Evolutionary conservation across 2,329 filamentous ascomycete genomes (phyloP).

Genomic region (Aspergillus brunneoviolaceus): DNA sequence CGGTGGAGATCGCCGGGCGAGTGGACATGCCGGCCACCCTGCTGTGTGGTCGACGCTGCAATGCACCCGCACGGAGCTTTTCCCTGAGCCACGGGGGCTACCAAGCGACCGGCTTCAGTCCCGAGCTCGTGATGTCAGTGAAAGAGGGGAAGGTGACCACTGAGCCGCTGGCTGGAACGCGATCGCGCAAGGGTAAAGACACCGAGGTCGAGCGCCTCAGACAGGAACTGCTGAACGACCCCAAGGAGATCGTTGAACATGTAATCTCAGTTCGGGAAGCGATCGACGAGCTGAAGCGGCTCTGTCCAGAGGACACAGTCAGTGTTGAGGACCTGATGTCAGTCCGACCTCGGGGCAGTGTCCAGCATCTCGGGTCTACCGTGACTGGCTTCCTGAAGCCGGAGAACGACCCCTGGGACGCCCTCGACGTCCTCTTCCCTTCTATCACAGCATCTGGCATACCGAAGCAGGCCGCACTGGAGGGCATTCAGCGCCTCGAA

Average conservation of each 20-base stretch:
- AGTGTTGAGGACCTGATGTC: slow-evolving; percentile 18
- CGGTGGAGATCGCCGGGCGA: slow-evolving; percentile 1
- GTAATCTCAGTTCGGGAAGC: slow-evolving; percentile 17
- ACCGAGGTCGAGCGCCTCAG: slow-evolving; percentile 1
- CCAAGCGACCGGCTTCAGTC: slow-evolving; percentile 20
- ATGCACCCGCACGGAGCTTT: slow-evolving; percentile 17
- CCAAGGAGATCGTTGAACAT: slow-evolving; percentile 19
- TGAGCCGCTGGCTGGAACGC: slow-evolving; percentile 18
- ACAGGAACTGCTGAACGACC: slow-evolving; percentile 10
- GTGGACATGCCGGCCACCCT: slow-evolving; percentile 19
- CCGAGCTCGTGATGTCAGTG: slow-evolving; percentile 17
- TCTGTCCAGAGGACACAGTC: slow-evolving; percentile 8
- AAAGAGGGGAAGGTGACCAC: slow-evolving; percentile 13
- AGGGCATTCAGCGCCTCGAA: slow-evolving; percentile 17
- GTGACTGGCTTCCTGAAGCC: slow-evolving; percentile 10
- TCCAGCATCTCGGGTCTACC: slow-evolving; percentile 17
- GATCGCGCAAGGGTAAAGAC: slow-evolving; percentile 1
- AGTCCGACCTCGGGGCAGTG: slow-evolving; percentile 11
- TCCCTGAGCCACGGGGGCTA: slow-evolving; percentile 13
- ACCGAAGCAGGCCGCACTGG: slow-evolving; percentile 9
- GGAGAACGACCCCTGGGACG: slow-evolving; percentile 16
- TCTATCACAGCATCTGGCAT: slow-evolving; percentile 19
- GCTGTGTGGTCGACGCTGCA: slow-evolving; percentile 12
- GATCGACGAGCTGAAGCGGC: slow-evolving; percentile 7
- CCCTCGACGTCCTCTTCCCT: slow-evolving; percentile 12